Evolutionary conservation across 768 basidiomycete genomes (phyloP), one percentile per base, ranked within the genome.

Genomic region (Lepiota venenata): DNA sequence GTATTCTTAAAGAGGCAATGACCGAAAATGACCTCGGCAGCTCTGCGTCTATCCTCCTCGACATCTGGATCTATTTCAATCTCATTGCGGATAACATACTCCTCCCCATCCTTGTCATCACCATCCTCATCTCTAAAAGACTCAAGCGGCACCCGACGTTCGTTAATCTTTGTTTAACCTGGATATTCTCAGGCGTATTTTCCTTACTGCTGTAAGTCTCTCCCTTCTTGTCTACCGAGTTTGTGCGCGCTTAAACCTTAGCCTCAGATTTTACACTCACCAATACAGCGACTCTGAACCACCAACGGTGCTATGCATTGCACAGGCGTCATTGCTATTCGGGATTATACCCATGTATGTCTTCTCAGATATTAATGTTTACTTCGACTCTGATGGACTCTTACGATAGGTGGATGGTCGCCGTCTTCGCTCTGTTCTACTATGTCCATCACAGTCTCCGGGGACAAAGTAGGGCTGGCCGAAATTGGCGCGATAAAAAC

Each of bases 111-210:
- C 72, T 82, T 42, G 68, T 77, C 36, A 58, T 63, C 16, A 79
- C 76, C 1, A 74, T 80, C 61, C 51, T 80, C 5, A 60, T 77
- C 36, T 71, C 74, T 7, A 70, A 64, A 49, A 61, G 65, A 3
- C 70, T 60, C 2, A 66, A 64, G 32, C 69, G 76, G 39, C 76
- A 77, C 56, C 71, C 74, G 2, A 71, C 72, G 1, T 63, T 80
- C 29, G 64, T 80, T 40, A 79, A 77, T 46, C 62, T 78, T 3
- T 77, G 74, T 58, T 66, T 75, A 29, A 74, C 74, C 15, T 79
- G 76, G 75, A 75, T 78, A 12, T 57, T 79, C 15, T 72, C 74
- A 1, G 76, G 74, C 1, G 61, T 76, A 18, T 72, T 70, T 51
- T 70, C 74, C 9, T 63, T 72, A 2, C 58, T 81, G 35, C 65